phyloP scores from a whole-genome alignment of 1,284 basidiomycete species.

The Trichosporon sp. region DNA sequence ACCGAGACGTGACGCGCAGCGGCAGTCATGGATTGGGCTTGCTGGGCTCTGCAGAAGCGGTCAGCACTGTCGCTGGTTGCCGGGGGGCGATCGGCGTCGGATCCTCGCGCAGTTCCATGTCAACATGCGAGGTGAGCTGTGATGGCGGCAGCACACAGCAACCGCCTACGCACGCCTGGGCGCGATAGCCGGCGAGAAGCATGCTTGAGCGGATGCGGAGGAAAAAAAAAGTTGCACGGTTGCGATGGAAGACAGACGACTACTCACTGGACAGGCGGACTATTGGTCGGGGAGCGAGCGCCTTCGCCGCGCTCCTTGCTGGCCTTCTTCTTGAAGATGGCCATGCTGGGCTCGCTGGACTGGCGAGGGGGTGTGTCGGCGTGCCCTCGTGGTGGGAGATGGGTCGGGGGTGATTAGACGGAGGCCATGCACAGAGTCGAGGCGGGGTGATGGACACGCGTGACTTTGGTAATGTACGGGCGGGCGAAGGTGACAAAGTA shows the following conservation, averaged over 20 bases:
- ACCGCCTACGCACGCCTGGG: not conserved
- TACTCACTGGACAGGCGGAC: conserved; percentile 20
- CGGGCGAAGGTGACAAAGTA: not conserved
- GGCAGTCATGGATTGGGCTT: conserved; percentile 8
- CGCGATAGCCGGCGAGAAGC: not conserved
- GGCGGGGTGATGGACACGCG: not conserved
- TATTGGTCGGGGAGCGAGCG: conserved; percentile 21
- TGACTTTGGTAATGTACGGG: not conserved
- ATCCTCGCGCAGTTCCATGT: not conserved
- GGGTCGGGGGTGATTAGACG: not conserved
- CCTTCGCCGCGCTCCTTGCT: conserved; percentile 20
- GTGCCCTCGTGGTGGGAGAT: not conserved
- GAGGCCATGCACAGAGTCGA: not conserved
- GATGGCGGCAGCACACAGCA: not conserved
- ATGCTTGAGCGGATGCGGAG: not conserved
- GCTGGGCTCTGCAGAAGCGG: not conserved
- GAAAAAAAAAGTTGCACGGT: not conserved
- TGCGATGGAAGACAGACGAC: not conserved
- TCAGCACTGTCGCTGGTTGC: not conserved
- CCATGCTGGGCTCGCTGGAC: conserved; percentile 14
- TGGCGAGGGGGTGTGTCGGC: not conserved
- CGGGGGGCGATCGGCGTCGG: not conserved
- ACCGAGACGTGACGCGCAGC: conserved; percentile 18
- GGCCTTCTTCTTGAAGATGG: conserved; percentile 28
- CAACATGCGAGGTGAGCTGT: not conserved